Evolutionary conservation across 352 stramenopile species (phyloP).

Genomic region (Phytophthora citricola): DNA sequence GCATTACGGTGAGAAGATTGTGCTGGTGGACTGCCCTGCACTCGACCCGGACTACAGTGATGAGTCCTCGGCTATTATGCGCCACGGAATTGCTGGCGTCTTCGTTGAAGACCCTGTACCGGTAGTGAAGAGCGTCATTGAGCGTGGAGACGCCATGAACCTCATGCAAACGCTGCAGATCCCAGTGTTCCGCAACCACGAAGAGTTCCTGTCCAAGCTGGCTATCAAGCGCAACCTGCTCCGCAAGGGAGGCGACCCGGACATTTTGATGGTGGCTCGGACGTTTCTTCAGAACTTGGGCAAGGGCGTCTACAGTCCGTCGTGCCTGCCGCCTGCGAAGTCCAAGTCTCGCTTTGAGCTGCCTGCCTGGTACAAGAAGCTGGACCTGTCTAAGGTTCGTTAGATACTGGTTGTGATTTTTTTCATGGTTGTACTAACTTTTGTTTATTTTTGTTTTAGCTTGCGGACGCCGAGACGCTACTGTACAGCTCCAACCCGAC

Average conservation of each 20-base stretch:
- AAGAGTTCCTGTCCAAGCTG: constrained; percentile 97
- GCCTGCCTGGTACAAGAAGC: constrained; percentile 66
- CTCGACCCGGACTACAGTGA: constrained; percentile 97
- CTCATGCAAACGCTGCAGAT: constrained; percentile 97
- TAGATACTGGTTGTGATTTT: neutral
- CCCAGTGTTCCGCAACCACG: constrained; percentile 91
- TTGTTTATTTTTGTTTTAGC: constrained; percentile 29
- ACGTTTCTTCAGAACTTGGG: constrained; percentile 83
- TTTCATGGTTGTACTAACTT: constrained; percentile 22
- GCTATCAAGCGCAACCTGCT: constrained; percentile 94
- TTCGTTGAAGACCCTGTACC: constrained; percentile 95
- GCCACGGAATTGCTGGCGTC: constrained; percentile 95
- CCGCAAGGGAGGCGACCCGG: constrained; percentile 96
- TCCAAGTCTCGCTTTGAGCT: constrained; percentile 88
- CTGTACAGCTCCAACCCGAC: constrained; percentile 71
- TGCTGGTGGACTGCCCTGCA: constrained; percentile 96
- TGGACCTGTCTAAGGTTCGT: constrained; percentile 64
- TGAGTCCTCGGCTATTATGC: constrained; percentile 84
- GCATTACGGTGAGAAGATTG: constrained; percentile 96
- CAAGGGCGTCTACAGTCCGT: constrained; percentile 62
- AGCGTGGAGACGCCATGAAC: constrained; percentile 91
- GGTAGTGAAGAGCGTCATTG: constrained; percentile 92
- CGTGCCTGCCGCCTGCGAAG: constrained; percentile 72
- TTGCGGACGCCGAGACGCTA: constrained; percentile 55
- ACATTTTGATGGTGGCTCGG: constrained; percentile 94